Evolutionary conservation across 2,329 filamentous ascomycete genomes (phyloP), one percentile per base, ranked within the genome.

Genomic region (Ceratocystiopsis sp.): DNA sequence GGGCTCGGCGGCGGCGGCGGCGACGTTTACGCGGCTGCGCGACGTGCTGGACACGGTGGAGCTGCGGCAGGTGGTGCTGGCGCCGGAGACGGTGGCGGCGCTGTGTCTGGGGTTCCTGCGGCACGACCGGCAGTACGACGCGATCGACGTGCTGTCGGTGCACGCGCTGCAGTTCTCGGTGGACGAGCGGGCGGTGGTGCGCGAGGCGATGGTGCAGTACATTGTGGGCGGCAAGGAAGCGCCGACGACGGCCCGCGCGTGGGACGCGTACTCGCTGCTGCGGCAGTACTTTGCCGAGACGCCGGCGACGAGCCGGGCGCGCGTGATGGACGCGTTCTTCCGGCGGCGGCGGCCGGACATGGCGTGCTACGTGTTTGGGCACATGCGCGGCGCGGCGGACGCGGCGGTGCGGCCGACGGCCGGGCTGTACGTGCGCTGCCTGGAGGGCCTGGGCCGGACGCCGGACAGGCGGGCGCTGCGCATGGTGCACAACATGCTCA

Each of bases 401-500:
- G 62, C 63, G 3, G 61, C 65, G 2, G 72, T 75, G 18, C 74
- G 80, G 1, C 85, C 91, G 0, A 78, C 68, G 3, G 60, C 73
- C 11, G 77, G 84, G 38, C 82, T 81, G 6, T 98, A 98, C 55
- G 71, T 84, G 4, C 63, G 69, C 33, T 87, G 79, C 48, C 80
- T 96, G 45, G 73, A 83, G 46, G 84, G 85, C 3, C 72, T 94
- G 19, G 78, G 79, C 4, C 59, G 60, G n/a, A 32, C 16, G 11
- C 49, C 49, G 4, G 45, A 48, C 46, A 37, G 38, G 2, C 76
- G 83, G 44, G 77, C 76, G 37, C 63, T 95, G 17, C 74, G 77
- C 46, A 74, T 81, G 48, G 73, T 93, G 2, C 82, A 94, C 63
- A 94, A 95, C 56, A 89, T 94, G 75, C 69, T 95, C 51, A 96